Evolutionary conservation across 2,329 filamentous ascomycete species (phyloP), one percentile per base, ranked within the genome.

Genomic region (Gnomoniopsis sp.): DNA sequence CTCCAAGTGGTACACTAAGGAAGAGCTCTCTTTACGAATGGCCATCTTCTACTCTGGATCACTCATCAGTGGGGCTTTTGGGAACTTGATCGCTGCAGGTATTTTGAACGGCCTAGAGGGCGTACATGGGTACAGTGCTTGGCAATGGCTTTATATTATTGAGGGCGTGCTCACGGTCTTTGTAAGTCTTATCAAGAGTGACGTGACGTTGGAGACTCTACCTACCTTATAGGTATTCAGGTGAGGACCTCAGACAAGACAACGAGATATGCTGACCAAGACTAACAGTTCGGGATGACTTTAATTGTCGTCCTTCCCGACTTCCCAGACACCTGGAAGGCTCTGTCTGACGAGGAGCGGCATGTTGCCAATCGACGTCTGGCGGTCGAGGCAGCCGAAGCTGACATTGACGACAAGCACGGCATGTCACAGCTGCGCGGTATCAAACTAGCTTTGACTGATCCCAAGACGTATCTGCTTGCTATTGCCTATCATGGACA

Each of bases 121-220:
- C 15, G 2, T 15, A 23, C 51, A 48, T 10, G 60, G 60, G 0
- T 60, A 60, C 6, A 30, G 41, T 1, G 60, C 60, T 2, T 62
- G 60, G 60, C 57, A 60, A 6, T 62, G 60, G 60, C 21, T 62
- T 6, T 62, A 60, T 23, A 62, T 62, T 10, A 17, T 62, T 17
- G 60, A 62, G 19, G 60, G 60, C 3, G 34, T 56, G 14, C 57
- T 62, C 51, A 62, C 60, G 6, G 52, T 62, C 4, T 53, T 58
- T 26, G 50, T 58, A 30, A 52, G 48, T 53, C 14, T 8, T 17
- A 11, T 19, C 26, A 26, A 19, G 43, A 14, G 15, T 22, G 17
- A 4, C 3, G 3, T 12, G 15, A 12, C n/a, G 11, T 2, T 30
- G 15, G 3, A n/a, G 14, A 6, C 12, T 4, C 15, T 15, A 17